phyloP scores from a whole-genome alignment of 2,329 filamentous ascomycete species.

The Zopfia rhizophila region DNA sequence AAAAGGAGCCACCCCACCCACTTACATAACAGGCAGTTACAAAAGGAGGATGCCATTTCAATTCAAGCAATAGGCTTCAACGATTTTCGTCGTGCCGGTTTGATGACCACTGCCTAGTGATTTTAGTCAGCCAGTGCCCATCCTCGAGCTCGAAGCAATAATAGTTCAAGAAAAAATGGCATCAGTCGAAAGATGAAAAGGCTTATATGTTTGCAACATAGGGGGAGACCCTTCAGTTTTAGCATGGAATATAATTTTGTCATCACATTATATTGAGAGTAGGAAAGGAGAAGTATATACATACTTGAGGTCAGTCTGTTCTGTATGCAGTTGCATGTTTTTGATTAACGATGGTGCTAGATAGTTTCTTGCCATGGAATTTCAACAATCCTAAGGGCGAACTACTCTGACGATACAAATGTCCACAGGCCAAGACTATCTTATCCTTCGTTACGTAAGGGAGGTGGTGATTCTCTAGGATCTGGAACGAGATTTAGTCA shows the following conservation, averaged over 20 bases:
- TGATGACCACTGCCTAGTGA: no score
- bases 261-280: slow-evolving; percentile 40
- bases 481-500: slow-evolving; percentile 14
- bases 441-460: no score
- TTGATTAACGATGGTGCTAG: neutral
- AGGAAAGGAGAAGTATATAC: slow-evolving; percentile 13
- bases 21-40: no score
- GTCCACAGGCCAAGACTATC: no score
- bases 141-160: no score
- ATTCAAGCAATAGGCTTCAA: no score
- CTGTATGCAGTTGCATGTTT: neutral
- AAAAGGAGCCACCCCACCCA: no score
- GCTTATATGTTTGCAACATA: slow-evolving; percentile 48
- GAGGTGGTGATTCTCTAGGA: neutral
- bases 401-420: no score
- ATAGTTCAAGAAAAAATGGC: neutral
- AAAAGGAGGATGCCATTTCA: no score
- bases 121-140: no score
- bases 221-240: slow-evolving; percentile 46
- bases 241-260: slow-evolving; percentile 51
- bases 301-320: neutral
- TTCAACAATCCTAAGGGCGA: neutral
- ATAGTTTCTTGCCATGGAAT: neutral
- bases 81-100: no score
- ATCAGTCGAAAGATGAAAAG: slow-evolving; percentile 56